These are phyloP conservation scores for Tulasnella sp. DNA, from an alignment of 768 basidiomycete genomes.

Conservation along the genomic window DNA sequence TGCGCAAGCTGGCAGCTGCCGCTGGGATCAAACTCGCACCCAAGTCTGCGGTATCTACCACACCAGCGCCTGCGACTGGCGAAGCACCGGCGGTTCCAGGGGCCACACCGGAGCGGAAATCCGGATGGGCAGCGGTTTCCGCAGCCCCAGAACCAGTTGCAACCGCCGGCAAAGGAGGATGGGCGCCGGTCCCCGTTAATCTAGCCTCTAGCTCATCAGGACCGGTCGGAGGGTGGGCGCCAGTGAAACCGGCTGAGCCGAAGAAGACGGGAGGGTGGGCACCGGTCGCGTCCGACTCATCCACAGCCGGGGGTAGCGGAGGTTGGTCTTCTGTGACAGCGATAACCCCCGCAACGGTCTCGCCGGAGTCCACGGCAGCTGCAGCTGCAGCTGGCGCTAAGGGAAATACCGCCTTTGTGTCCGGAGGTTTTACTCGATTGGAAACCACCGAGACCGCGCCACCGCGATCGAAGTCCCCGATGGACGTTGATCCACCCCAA, in stretches of 20 bases:
- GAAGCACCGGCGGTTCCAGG: constrained; percentile 26
- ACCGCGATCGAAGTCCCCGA: constrained; percentile 17
- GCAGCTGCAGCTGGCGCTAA: constrained; percentile 31
- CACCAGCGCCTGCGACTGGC: constrained; percentile 18
- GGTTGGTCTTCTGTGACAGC: constrained; percentile 15
- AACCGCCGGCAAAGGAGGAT: constrained; percentile 45
- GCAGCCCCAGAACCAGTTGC: constrained; percentile 33
- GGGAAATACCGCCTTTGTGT: constrained; percentile 50
- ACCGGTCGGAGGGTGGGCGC: neutral
- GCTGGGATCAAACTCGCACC: constrained; percentile 64
- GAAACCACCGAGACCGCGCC: constrained; percentile 47
- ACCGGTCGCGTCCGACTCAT: constrained; percentile 32
- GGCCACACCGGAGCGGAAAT: constrained; percentile 29
- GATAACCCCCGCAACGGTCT: constrained; percentile 17
- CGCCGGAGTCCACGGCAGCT: constrained; percentile 26
- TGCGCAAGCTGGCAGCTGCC: constrained; percentile 78
- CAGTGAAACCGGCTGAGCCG: constrained; percentile 22
- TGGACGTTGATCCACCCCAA: constrained; percentile 25
- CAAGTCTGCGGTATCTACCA: constrained; percentile 35
- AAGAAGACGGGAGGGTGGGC: constrained; percentile 32
- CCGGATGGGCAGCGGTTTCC: constrained; percentile 33
- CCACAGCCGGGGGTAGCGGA: neutral
- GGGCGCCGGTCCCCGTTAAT: constrained; percentile 47
- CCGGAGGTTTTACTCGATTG: constrained; percentile 65
- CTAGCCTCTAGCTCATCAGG: constrained; percentile 22